Evolutionary conservation across 306 rosid genomes (phyloP).

Genomic region (Vachellia collinsii): DNA sequence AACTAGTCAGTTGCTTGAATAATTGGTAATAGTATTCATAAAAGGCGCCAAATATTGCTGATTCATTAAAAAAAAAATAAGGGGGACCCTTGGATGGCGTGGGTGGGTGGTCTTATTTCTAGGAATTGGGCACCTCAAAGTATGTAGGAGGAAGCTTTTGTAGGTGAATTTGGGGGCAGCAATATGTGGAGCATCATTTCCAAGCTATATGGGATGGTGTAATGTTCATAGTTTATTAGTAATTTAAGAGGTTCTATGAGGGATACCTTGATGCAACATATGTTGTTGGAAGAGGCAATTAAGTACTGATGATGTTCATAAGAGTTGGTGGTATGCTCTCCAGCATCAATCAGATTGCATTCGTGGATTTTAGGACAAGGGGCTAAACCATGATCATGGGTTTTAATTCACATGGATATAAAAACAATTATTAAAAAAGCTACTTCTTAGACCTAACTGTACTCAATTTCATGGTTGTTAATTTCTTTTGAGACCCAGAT

Average conservation of each 20-base stretch:
- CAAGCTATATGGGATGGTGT: slow-evolving; percentile 57
- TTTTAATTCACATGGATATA: too few relatives aligned
- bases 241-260: slow-evolving; percentile 2
- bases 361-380: too few relatives aligned
- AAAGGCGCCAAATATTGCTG: not conserved
- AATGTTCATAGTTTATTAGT: slow-evolving; percentile 39
- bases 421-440: too few relatives aligned
- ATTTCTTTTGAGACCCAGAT: not conserved
- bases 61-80: too few relatives aligned
- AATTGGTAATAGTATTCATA: too few relatives aligned
- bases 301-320: slow-evolving; percentile 2
- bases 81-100: not conserved
- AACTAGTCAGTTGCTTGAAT: too few relatives aligned
- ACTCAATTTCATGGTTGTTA: too few relatives aligned
- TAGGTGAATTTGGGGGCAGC: slow-evolving; percentile 58
- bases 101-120: slow-evolving; percentile 5
- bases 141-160: slow-evolving; percentile 54
- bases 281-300: slow-evolving; percentile 38
- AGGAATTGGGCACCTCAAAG: slow-evolving; percentile 27
- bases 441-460: too few relatives aligned
- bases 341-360: too few relatives aligned
- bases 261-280: slow-evolving; percentile 35
- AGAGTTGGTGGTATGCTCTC: slow-evolving; percentile 6
- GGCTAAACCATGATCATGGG: too few relatives aligned
- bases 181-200: slow-evolving; percentile 65